These are phyloP conservation scores for Yamadazyma atmosphaerica DNA, from an alignment of 1,139 yeast species.

Conservation along the genomic window DNA sequence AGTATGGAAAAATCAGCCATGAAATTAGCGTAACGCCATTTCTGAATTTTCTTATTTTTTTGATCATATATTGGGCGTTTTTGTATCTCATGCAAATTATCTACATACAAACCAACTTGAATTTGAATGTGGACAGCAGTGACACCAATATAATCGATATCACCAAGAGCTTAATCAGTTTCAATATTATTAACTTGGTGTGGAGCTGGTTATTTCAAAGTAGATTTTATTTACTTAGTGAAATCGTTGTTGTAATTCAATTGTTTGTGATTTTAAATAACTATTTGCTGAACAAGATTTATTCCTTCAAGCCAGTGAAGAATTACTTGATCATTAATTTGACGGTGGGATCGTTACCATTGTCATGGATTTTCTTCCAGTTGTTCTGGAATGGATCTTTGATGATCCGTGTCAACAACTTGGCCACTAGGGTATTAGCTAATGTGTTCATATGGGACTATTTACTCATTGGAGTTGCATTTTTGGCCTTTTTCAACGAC, in stretches of 20 bases:
- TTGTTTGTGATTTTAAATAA: slow-evolving; percentile 57
- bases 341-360: slow-evolving; percentile 64
- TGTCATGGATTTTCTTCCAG: slow-evolving; percentile 71
- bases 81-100: slow-evolving; percentile 52
- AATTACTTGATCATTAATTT: slow-evolving; percentile 16
- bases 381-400: slow-evolving; percentile 87
- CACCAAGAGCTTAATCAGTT: slow-evolving; percentile 53
- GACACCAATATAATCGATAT: slow-evolving; percentile 13
- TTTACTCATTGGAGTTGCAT: slow-evolving; percentile 60
- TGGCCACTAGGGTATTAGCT: slow-evolving; percentile 67
- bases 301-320: slow-evolving; percentile 49
- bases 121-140: slow-evolving; percentile 22
- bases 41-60: slow-evolving; percentile 55
- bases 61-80: slow-evolving; percentile 59
- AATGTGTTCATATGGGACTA: slow-evolving; percentile 79
- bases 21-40: slow-evolving; percentile 63
- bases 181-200: slow-evolving; percentile 57
- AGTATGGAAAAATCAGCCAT: slow-evolving; percentile 40
- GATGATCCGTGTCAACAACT: slow-evolving; percentile 53
- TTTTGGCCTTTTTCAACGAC: slow-evolving; percentile 62
- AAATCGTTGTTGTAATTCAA: slow-evolving; percentile 52
- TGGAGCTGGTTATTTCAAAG: slow-evolving; percentile 65
- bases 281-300: slow-evolving; percentile 63
- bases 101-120: slow-evolving; percentile 41
- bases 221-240: slow-evolving; percentile 55